Evolutionary conservation across 305 asterid genomes (phyloP), one percentile per base, ranked within the genome.

Genomic region (Fraxinus xanthoxyloides): DNA sequence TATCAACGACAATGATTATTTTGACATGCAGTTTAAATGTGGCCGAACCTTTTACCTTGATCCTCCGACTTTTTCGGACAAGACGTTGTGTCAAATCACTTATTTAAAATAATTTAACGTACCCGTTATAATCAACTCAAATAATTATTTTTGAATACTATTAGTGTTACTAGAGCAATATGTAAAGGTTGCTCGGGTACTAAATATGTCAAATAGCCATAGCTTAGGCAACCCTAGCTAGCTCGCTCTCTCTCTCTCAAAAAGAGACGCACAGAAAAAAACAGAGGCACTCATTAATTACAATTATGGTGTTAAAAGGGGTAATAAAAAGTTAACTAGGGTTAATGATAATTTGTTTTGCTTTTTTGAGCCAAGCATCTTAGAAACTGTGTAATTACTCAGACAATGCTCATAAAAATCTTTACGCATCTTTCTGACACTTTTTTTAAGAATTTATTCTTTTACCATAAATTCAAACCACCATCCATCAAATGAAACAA

Each of bases 281-380:
- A 43, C 51, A 43, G 10, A 43, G 17, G 51, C 51, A 56, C 31
- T 81, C 83, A 86, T 81, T 86, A 48, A 83, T 84, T 83, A 84
- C 72, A 87, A 87, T 86, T 81, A 84, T 88, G 87, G 83, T 89
- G 87, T 77, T 67, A 77, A 82, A 81, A 83, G 77, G 77, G 82
- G 54, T 72, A 63, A 61, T 70, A 38, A 85, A 85, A 84, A 82
- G 84, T 85, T 84, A 75, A 83, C 86, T 85, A 88, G 87, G 90
- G 81, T 77, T 87, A 86, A 89, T 90, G 84, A 90, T 92, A 85
- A 83, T 87, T 83, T 85, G 80, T 86, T 85, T 87, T 24, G 85
- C 91, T 87, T 92, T 90, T 85, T 83, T 84, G 86, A 77, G 80
- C 89, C 87, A 86, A 76, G 82, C 79, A 77, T 85, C 90, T 82